These are phyloP conservation scores for Parastagonospora avenae DNA, from an alignment of 2,329 filamentous ascomycete genomes.

Conservation along the genomic window DNA sequence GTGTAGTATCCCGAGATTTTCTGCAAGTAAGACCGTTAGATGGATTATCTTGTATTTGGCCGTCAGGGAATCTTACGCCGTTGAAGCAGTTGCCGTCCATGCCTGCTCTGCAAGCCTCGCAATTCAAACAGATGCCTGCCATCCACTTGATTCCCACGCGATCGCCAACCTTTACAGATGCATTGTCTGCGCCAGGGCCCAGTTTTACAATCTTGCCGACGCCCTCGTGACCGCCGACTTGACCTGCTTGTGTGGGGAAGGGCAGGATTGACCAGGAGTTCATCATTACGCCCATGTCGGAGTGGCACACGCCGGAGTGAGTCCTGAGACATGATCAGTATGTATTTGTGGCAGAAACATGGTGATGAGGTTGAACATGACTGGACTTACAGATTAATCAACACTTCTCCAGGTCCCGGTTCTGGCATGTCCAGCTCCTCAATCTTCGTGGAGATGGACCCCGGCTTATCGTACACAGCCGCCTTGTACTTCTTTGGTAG, in stretches of 20 bases:
- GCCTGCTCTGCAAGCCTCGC: slow-evolving; percentile 49
- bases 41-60: background rate
- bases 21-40: slow-evolving; percentile 11
- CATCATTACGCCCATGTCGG: slow-evolving; percentile 60
- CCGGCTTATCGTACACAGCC: slow-evolving; percentile 68
- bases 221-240: slow-evolving; percentile 73
- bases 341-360: background rate
- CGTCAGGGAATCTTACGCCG: slow-evolving; percentile 30
- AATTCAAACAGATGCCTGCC: slow-evolving; percentile 57
- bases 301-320: slow-evolving; percentile 70
- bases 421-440: slow-evolving; percentile 68
- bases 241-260: slow-evolving; percentile 62
- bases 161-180: slow-evolving; percentile 67
- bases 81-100: slow-evolving; percentile 47
- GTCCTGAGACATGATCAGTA: slow-evolving; percentile 41
- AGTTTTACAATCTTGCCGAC: slow-evolving; percentile 69
- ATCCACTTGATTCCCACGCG: slow-evolving; percentile 75
- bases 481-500: slow-evolving; percentile 67
- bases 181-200: slow-evolving; percentile 62
- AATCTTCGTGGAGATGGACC: slow-evolving; percentile 67
- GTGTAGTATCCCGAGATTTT: slow-evolving; percentile 69
- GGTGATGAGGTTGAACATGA: background rate
- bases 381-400: slow-evolving; percentile 62
- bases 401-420: slow-evolving; percentile 65
- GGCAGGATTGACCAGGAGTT: slow-evolving; percentile 62